Base-by-base conservation (phyloP, 1,139 yeast species). In the Scheffersomyces lignicola region DNA sequence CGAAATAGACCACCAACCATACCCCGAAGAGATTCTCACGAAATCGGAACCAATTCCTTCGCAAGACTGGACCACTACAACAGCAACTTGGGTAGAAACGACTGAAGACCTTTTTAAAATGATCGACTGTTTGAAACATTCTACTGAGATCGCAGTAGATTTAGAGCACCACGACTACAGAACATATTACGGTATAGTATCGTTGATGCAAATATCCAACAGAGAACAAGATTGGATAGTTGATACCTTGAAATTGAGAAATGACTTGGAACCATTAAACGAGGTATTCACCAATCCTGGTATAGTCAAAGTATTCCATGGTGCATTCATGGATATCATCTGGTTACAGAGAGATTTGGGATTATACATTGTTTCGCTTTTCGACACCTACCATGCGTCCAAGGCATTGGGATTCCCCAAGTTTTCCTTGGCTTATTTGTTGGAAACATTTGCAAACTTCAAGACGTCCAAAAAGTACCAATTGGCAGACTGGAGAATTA, bases 321-420 rank as follows among this genome's bases (percentile, higher is more conserved):
- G 99, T 44, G 96, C 98, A 0, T 83, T 80, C 45, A 89, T 89
- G 96, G 99, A 94, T 66, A 85, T 92, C 7, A 83, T 88, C 33
- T 94, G 99, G 99, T 69, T 94, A 28, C 99, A 94, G 62, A 73
- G 98, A 47, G 98, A 94, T 54, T 72, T 94, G 44, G 99, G 99
- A 0, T 63, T 94, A 10, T 94, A 94, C 49, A 66, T 94, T 15
- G 98, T 92, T 6, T 78, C 94, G 25, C 62, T 94, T 18, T 92
- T 94, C 57, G 99, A 94, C 56, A 94, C 98, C 0, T 90, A 76
- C 56, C 92, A 84, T 61, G 98, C 98, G 0, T 78, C 96, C 0
- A 80, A 78, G 44, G 78, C 77, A 13, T 65, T 94, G 21, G 87
- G 88, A 0, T 75, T 89, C 41, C 89, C 95, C 8, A 83, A 81